phyloP scores from a whole-genome alignment of 1,284 basidiomycete species.

The Phaffia rhodozyma region DNA sequence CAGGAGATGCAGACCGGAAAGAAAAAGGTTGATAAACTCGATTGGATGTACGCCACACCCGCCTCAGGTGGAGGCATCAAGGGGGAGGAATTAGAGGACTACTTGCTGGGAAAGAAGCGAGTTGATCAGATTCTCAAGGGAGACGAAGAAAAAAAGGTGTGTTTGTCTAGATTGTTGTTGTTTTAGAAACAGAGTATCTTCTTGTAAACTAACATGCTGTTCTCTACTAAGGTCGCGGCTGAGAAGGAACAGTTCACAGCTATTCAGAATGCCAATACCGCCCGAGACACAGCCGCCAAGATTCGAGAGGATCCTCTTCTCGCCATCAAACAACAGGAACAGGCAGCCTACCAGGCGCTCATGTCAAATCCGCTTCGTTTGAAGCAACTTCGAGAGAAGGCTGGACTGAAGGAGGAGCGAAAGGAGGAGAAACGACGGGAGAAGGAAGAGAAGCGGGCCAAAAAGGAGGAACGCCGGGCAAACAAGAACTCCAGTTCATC shows the following conservation, averaged over 20 bases:
- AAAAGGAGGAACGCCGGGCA: conserved; percentile 47
- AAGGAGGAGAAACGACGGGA: conserved; percentile 52
- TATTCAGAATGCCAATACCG: conserved; percentile 82
- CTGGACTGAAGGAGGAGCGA: conserved; percentile 61
- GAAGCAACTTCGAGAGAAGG: conserved; percentile 62
- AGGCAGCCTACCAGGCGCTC: conserved; percentile 77
- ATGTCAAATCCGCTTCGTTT: conserved; percentile 83
- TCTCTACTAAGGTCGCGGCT: conserved; percentile 51
- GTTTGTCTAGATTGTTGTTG: conserved; percentile 22
- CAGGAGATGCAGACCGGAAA: conserved; percentile 90
- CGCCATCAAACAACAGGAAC: conserved; percentile 95
- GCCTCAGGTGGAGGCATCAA: conserved; percentile 43
- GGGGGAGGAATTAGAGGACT: conserved; percentile 77
- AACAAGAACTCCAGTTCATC: conserved; percentile 18
- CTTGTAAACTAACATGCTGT: background rate
- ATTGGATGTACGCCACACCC: conserved; percentile 99
- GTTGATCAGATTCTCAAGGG: conserved; percentile 84
- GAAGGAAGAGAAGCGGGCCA: conserved; percentile 44
- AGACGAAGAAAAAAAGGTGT: conserved; percentile 68
- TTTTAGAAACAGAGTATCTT: background rate
- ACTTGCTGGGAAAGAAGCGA: conserved; percentile 93
- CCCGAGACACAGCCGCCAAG: conserved; percentile 79
- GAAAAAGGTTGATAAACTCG: conserved; percentile 82
- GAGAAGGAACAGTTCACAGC: conserved; percentile 82
- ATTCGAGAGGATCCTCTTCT: conserved; percentile 91